Evolutionary conservation across 2,329 filamentous ascomycete species (phyloP).

Genomic region (Talaromyces sp.): DNA sequence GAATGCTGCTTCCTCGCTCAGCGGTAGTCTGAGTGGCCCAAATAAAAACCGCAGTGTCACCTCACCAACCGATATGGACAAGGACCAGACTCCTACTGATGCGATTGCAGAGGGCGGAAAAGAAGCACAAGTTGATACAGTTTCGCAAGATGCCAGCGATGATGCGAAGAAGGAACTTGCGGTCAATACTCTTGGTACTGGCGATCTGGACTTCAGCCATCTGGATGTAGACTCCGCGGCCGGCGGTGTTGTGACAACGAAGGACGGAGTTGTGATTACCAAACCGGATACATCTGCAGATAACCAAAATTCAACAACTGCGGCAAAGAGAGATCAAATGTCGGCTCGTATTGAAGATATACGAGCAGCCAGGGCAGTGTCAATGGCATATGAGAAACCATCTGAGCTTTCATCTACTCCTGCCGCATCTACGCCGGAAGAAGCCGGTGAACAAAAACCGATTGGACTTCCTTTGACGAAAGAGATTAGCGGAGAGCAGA

Average conservation of each 20-base stretch:
- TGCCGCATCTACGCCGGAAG: slow-evolving; percentile 29
- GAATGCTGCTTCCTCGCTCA: slow-evolving; percentile 78
- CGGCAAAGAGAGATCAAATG: slow-evolving; percentile 43
- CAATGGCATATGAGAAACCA: slow-evolving; percentile 51
- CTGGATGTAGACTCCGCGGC: slow-evolving; percentile 59
- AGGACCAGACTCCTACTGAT: slow-evolving; percentile 18
- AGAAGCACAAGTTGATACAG: slow-evolving; percentile 14
- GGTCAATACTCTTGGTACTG: slow-evolving; percentile 80
- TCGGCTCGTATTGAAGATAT: slow-evolving; percentile 54
- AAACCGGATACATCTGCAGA: slow-evolving; percentile 26
- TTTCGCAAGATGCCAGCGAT: slow-evolving; percentile 25
- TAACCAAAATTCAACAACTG: slow-evolving; percentile 31
- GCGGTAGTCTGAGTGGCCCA: slow-evolving; percentile 53
- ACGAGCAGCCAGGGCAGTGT: slow-evolving; percentile 55
- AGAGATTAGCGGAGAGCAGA: slow-evolving; percentile 50
- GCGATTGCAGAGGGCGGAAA: slow-evolving; percentile 16
- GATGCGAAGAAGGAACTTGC: slow-evolving; percentile 62
- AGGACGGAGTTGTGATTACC: slow-evolving; percentile 32
- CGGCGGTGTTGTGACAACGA: slow-evolving; percentile 29
- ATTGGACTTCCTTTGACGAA: slow-evolving; percentile 13
- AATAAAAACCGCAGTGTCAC: slow-evolving; percentile 36
- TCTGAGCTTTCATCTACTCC: slow-evolving; percentile 36
- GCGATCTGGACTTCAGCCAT: slow-evolving; percentile 83
- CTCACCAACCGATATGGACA: slow-evolving; percentile 14
- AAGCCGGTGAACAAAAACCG: slow-evolving; percentile 25